Evolutionary conservation across 1,284 basidiomycete species (phyloP).

Genomic region (Ganoderma lingzhi): DNA sequence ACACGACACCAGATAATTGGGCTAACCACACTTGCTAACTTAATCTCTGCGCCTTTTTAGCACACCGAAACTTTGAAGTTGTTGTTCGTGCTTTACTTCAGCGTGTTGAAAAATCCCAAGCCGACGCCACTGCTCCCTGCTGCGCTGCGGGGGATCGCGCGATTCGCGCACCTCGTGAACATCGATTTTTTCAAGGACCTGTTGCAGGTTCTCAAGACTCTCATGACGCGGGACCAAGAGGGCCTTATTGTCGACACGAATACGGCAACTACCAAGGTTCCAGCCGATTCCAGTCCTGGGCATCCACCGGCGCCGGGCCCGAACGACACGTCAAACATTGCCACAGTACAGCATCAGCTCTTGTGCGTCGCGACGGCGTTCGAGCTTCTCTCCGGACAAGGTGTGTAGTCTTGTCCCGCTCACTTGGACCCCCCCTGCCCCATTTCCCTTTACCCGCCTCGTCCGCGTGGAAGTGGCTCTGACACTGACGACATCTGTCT

Average conservation of each 20-base stretch:
- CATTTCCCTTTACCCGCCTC: constrained; percentile 5
- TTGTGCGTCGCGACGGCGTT: constrained; percentile 95
- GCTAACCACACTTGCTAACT: constrained; percentile 24
- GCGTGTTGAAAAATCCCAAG: constrained; percentile 90
- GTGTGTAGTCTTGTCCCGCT: constrained; percentile 47
- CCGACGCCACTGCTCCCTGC: constrained; percentile 87
- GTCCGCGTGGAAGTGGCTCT: neutral
- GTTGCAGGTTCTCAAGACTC: constrained; percentile 84
- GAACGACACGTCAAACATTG: constrained; percentile 43
- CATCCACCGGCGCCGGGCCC: constrained; percentile 40
- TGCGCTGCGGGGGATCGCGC: constrained; percentile 91
- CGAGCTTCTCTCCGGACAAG: constrained; percentile 96
- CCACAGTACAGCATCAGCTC: constrained; percentile 68
- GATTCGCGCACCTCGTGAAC: constrained; percentile 96
- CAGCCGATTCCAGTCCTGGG: constrained; percentile 1
- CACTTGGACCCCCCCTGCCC: constrained; percentile 7
- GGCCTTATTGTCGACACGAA: constrained; percentile 37
- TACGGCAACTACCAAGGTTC: constrained; percentile 31
- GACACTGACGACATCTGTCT: neutral
- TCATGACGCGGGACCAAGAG: constrained; percentile 63
- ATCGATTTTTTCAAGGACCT: constrained; percentile 99
- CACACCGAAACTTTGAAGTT: constrained; percentile 99
- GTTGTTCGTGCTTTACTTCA: constrained; percentile 97
- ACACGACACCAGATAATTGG: constrained; percentile 15
- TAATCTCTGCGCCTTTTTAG: constrained; percentile 49